Percentiles rank a stretch among this genome's conserved stretches.
Conservation (phyloP, 306 rosid species). For the Macrotyloma uniflorum region DNA sequence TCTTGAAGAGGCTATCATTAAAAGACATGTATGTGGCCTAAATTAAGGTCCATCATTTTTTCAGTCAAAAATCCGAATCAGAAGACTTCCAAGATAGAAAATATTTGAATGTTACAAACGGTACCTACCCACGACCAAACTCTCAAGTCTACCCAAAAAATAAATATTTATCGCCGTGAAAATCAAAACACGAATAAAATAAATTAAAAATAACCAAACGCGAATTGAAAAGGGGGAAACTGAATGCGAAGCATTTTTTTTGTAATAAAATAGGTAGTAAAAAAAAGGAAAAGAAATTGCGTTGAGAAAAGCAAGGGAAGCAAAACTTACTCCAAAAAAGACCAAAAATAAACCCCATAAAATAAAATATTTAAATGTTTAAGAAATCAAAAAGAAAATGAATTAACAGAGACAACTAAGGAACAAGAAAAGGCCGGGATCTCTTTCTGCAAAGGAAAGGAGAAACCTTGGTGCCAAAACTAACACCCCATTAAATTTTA, state of each 20-base stretch:
- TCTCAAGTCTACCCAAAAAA: background rate
- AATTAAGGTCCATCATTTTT: background rate
- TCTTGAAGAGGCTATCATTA: constrained; percentile 1
- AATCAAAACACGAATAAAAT: background rate
- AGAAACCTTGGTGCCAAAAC: background rate
- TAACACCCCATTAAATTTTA: background rate
- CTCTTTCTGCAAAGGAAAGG: background rate
- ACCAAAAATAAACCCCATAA: background rate
- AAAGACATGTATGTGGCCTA: constrained; percentile 3
- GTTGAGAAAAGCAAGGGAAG: background rate
- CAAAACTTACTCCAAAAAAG: background rate
- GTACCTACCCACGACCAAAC: background rate
- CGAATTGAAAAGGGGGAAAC: background rate
- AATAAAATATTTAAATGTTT: background rate
- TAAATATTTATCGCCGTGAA: background rate
- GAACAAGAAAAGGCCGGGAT: background rate
- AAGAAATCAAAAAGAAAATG: background rate
- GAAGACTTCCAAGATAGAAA: background rate
- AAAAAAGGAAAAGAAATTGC: background rate
- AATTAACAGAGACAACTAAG: background rate
- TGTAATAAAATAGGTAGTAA: background rate
- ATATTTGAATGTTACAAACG: background rate
- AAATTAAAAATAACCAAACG: background rate
- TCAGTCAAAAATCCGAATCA: constrained; percentile 21
- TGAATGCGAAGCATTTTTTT: background rate